phyloP scores from a whole-genome alignment of 129 eudicot genomes.

The Arctium lappa region DNA sequence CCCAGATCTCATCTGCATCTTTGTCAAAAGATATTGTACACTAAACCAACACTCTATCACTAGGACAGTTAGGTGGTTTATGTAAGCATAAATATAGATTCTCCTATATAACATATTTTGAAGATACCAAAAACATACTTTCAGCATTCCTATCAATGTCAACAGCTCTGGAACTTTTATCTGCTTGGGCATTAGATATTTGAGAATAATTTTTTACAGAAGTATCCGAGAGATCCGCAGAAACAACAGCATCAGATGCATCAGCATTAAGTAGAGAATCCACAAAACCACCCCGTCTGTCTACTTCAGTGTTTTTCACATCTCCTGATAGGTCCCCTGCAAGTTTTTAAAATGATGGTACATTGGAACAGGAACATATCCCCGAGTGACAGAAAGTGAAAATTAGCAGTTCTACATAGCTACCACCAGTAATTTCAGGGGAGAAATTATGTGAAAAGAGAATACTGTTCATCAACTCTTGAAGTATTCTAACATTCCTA shows the following conservation, averaged over 20 bases:
- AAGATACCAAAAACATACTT: slow-evolving; percentile 43
- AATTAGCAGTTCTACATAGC: not conserved
- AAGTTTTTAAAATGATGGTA: slow-evolving; percentile 14
- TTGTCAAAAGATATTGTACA: not conserved
- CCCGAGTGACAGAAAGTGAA: not conserved
- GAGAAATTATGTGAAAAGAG: not conserved
- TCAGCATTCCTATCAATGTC: slow-evolving; percentile 28
- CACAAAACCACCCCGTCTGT: slow-evolving; percentile 81
- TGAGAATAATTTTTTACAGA: slow-evolving; percentile 40
- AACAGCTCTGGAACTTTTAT: slow-evolving; percentile 21
- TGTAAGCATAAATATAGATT: slow-evolving; percentile 12
- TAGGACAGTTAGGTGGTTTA: slow-evolving; percentile 2
- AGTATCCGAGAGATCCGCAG: slow-evolving; percentile 23
- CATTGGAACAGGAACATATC: not conserved
- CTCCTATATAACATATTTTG: not conserved
- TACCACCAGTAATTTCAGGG: not conserved
- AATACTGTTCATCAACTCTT: not conserved
- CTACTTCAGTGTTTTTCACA: slow-evolving; percentile 49
- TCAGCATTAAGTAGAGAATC: slow-evolving; percentile 58
- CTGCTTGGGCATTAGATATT: slow-evolving; percentile 29
- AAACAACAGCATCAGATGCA: slow-evolving; percentile 28
- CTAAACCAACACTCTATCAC: not conserved
- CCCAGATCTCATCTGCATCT: not conserved
- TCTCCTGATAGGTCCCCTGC: slow-evolving; percentile 59
- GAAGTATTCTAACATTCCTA: not conserved